phyloP scores from a whole-genome alignment of 129 eudicot species.

The Artemisia argyi region DNA sequence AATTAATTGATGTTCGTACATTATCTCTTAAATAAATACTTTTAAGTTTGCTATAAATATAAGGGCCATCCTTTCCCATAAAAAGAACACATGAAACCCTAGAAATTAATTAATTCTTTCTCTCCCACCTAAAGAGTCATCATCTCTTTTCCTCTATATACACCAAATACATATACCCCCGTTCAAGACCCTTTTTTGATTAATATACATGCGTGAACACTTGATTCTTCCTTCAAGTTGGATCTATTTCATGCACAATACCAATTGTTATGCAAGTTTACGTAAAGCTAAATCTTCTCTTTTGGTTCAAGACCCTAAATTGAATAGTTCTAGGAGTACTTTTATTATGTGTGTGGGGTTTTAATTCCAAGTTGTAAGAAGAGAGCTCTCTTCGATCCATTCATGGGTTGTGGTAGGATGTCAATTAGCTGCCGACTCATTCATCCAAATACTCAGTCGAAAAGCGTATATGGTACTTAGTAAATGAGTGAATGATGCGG shows the following conservation, averaged over 20 bases:
- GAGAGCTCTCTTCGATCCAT: constrained; percentile 99
- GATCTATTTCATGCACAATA: no score
- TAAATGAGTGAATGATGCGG: constrained; percentile 90
- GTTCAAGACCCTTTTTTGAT: no score
- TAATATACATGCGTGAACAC: no score
- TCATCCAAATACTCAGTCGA: constrained; percentile 78
- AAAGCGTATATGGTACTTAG: constrained; percentile 16
- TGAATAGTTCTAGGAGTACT: neutral
- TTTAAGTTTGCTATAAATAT: no score
- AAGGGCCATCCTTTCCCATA: constrained; percentile 19
- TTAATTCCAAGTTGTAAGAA: neutral
- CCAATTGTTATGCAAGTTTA: no score
- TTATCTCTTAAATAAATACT: no score
- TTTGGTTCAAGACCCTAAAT: neutral
- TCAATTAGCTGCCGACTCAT: constrained; percentile 99
- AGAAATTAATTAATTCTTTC: neutral
- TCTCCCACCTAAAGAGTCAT: constrained; percentile 9
- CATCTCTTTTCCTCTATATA: no score
- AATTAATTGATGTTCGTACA: no score
- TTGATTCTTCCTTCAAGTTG: no score
- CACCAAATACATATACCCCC: no score
- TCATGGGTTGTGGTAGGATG: constrained; percentile 55
- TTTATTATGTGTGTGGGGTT: neutral
- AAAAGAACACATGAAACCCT: constrained; percentile 10
- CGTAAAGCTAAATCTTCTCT: neutral